Conservation (phyloP, 2,329 filamentous ascomycete species). For the Leptographium procerum region DNA sequence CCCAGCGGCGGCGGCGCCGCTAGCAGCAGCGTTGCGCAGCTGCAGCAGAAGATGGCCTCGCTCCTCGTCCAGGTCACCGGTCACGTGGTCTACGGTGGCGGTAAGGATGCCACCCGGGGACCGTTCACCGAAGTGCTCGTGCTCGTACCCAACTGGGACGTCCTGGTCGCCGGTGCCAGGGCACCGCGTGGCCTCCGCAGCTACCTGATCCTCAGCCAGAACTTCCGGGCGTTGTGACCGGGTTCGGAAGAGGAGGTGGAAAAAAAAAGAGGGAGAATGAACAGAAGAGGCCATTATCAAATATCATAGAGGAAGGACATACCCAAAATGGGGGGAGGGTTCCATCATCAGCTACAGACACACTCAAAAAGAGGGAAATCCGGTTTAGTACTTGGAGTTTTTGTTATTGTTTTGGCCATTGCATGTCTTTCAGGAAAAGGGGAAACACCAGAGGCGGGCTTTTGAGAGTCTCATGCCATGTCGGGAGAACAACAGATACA, state of each 20-base stretch:
- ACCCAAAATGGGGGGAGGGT: neutral
- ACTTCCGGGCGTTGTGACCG: slow-evolving; percentile 46
- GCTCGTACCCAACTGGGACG: slow-evolving; percentile 64
- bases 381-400: neutral
- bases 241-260: neutral
- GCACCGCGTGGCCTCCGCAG: slow-evolving; percentile 40
- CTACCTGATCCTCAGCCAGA: slow-evolving; percentile 63
- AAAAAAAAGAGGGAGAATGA: neutral
- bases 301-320: neutral
- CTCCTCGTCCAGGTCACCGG: slow-evolving; percentile 66
- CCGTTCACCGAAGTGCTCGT: slow-evolving; percentile 74
- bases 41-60: slow-evolving; percentile 51
- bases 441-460: neutral
- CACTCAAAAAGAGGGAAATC: neutral
- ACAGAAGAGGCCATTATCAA: neutral
- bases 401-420: neutral
- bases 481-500: neutral
- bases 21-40: slow-evolving; percentile 22
- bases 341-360: neutral
- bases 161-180: slow-evolving; percentile 33
- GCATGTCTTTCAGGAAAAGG: neutral
- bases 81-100: slow-evolving; percentile 55
- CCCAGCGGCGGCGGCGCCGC: neutral
- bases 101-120: slow-evolving; percentile 49
- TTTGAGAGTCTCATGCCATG: neutral